Conservation (phyloP, 495 filamentous ascomycete species). For the Cercophora sp. region DNA sequence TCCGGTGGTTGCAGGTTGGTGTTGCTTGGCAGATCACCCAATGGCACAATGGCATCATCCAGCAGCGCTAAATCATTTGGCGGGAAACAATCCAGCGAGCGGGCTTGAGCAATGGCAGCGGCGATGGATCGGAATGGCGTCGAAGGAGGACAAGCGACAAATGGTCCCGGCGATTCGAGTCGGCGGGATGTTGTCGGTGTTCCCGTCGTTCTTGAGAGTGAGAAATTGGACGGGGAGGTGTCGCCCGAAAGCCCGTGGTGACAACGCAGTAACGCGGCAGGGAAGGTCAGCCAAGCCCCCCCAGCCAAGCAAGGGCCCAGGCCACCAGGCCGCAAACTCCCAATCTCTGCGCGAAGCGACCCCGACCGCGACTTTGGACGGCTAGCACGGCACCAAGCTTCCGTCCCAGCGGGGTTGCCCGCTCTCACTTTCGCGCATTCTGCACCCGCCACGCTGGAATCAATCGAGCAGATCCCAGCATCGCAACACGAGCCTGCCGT, state of each 20-base stretch:
- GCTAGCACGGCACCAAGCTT: constrained; percentile 5
- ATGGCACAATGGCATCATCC: constrained; percentile 13
- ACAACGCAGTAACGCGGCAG: constrained; percentile 5
- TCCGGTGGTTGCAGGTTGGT: not conserved
- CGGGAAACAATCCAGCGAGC: not conserved
- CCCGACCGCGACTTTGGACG: constrained; percentile 1
- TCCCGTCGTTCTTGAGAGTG: constrained; percentile 7
- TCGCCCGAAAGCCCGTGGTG: not conserved
- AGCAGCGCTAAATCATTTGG: constrained; percentile 3
- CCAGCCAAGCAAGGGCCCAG: constrained; percentile 9
- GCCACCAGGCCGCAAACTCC: constrained; percentile 11
- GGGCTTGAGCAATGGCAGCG: no score
- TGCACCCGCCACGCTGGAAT: constrained; percentile 10
- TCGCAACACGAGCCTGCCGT: not conserved
- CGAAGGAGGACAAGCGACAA: constrained; percentile 1
- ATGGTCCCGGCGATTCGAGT: no score
- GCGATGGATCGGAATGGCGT: no score
- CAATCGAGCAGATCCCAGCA: not conserved
- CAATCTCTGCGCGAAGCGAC: not conserved
- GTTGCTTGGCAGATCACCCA: constrained; percentile 11
- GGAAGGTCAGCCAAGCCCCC: not conserved
- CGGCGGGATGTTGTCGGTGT: not conserved
- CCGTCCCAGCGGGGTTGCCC: constrained; percentile 1
- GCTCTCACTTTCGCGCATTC: no score
- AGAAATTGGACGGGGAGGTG: constrained; percentile 10